phyloP scores from a whole-genome alignment of 2,329 filamentous ascomycete species.

The Ilyonectria sp. region DNA sequence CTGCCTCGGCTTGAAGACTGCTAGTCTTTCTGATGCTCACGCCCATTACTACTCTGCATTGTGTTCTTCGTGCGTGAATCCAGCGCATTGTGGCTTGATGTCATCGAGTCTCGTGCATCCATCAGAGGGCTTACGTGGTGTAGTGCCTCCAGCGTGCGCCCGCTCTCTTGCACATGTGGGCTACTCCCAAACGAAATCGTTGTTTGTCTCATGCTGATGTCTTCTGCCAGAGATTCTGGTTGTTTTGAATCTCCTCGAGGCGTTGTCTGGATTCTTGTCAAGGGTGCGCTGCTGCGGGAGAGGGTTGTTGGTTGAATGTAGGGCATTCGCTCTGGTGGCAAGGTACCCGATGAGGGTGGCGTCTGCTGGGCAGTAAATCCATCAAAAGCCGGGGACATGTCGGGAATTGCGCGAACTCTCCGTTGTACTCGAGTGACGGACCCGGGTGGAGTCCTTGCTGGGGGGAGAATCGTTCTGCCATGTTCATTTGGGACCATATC shows the following conservation, averaged over 20 bases:
- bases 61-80: slow-evolving; percentile 33
- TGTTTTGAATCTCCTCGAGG: slow-evolving; percentile 18
- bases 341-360: slow-evolving; percentile 46
- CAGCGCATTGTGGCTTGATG: slow-evolving; percentile 29
- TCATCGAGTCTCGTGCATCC: slow-evolving; percentile 22
- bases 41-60: slow-evolving; percentile 28
- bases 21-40: slow-evolving; percentile 42
- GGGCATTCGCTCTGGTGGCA: slow-evolving; percentile 20
- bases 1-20: slow-evolving; percentile 29
- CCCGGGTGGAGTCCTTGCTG: slow-evolving; percentile 28
- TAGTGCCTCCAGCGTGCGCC: slow-evolving; percentile 29
- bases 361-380: slow-evolving; percentile 37
- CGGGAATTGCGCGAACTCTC: slow-evolving; percentile 4
- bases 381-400: slow-evolving; percentile 8
- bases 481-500: slow-evolving; percentile 18
- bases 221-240: slow-evolving; percentile 4
- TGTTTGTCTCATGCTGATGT: slow-evolving; percentile 33
- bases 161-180: slow-evolving; percentile 16
- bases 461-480: slow-evolving; percentile 11
- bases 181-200: slow-evolving; percentile 30
- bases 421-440: slow-evolving; percentile 24
- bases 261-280: slow-evolving; percentile 20
- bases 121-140: slow-evolving; percentile 28
- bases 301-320: slow-evolving; percentile 7
- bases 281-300: slow-evolving; percentile 6